Evolutionary conservation across 2,329 filamentous ascomycete species (phyloP), one percentile per base, ranked within the genome.

Genomic region (Colletotrichum limetticola): DNA sequence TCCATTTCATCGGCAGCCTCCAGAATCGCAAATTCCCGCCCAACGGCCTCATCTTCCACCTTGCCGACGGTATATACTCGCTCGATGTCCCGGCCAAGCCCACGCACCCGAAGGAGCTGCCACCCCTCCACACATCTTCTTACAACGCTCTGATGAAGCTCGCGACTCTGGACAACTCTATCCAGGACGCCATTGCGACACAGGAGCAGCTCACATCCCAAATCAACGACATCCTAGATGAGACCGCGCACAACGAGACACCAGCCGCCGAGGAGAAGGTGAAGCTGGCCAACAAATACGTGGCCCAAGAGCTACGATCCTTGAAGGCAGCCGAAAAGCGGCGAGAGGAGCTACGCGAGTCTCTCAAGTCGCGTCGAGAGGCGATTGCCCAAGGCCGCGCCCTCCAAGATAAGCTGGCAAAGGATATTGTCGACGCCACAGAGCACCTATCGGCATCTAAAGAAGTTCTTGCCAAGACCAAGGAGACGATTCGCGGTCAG

Each of bases 81-180:
- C 90, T 93, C 79, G 93, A 95, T 76, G 86, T 95, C 24, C 89
- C 91, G 0, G 83, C 80, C 59, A 84, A 82, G 69, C 80, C 83
- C 19, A 80, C 85, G n/a, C 84, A 86, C 3, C 88, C 89, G 0
- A 90, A 89, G 74, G 84, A 89, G 28, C 86, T 87, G 6, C 82
- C 86, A 1, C 76, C 85, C 2, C 80, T 89, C 0, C 84, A 89
- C 0, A 95, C 93, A 0, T 95, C 95, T 0, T 95, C 95, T 0
- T 98, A 97, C 81, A 95, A 95, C 78, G 91, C 94, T 2, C 86
- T 98, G 24, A 96, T 98, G 92, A 92, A 94, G 73, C 87, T 98
- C 12, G 92, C 94, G 6, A 98, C 95, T 71, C 87, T 98, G 19
- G 95, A 98, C 75, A 94, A 93, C 79, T 97, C 95, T 67, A 94